phyloP scores from a whole-genome alignment of 306 rosid genomes.

The Vachellia pachyceras region DNA sequence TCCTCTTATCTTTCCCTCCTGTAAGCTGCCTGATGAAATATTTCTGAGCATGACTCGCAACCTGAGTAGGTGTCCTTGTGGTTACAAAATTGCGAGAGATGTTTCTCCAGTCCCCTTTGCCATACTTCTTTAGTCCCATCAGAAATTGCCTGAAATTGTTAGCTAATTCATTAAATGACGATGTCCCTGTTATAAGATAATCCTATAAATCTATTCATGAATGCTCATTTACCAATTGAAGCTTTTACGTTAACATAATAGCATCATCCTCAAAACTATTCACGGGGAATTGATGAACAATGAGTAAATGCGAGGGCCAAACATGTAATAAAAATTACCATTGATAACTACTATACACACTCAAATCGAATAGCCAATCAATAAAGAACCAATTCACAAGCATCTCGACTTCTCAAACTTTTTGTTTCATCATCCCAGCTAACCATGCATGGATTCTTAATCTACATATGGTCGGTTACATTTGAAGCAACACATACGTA shows the following conservation, averaged over 20 bases:
- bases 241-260: neutral
- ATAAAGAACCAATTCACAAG: constrained; percentile 8
- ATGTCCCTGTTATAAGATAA: constrained; percentile 5
- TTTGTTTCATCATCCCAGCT: constrained; percentile 27
- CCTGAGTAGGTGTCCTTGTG: constrained; percentile 77
- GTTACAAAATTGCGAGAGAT: constrained; percentile 72
- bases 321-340: constrained; percentile 34
- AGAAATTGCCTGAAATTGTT: constrained; percentile 64
- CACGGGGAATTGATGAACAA: neutral
- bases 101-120: constrained; percentile 85
- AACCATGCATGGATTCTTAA: constrained; percentile 23
- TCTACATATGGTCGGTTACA: neutral
- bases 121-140: constrained; percentile 82
- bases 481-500: neutral
- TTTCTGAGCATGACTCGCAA: constrained; percentile 87
- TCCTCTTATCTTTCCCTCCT: constrained; percentile 80
- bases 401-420: neutral
- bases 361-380: constrained; percentile 11
- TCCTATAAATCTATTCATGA: neutral
- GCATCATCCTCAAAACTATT: neutral
- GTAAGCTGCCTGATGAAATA: constrained; percentile 69
- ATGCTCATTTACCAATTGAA: neutral
- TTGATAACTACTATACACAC: neutral
- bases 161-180: constrained; percentile 28
- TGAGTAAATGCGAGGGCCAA: constrained; percentile 13